Conservation (phyloP, 2,329 filamentous ascomycete species). For the Purpureocillium takamizusanense region DNA sequence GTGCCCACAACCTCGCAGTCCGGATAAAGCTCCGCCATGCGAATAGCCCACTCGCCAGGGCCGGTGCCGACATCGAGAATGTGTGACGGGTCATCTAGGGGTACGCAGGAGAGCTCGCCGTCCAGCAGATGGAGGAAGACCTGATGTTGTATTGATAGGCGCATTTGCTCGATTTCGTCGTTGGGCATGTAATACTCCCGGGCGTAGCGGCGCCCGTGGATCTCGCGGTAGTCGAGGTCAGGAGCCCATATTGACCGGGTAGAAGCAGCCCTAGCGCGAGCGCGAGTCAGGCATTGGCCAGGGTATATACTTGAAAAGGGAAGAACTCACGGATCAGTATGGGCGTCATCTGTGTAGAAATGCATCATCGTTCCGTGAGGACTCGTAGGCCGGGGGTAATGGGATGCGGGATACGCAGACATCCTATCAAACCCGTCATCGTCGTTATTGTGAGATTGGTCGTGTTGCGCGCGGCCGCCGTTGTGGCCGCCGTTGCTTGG, state of each 20-base stretch:
- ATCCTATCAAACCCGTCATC: conserved; percentile 26
- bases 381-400: conserved; percentile 26
- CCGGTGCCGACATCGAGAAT: conserved; percentile 52
- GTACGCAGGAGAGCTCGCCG: conserved; percentile 33
- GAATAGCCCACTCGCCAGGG: conserved; percentile 42
- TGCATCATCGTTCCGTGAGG: conserved; percentile 25
- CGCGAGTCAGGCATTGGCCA: neutral
- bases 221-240: conserved; percentile 46
- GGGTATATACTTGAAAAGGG: neutral
- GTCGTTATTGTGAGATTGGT: conserved; percentile 13
- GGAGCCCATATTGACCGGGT: conserved; percentile 39
- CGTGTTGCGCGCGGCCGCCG: neutral
- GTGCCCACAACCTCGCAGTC: conserved; percentile 48
- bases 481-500: conserved; percentile 12
- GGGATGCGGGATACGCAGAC: conserved; percentile 33
- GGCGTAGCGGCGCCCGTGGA: conserved; percentile 56
- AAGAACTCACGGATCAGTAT: conserved; percentile 30
- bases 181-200: conserved; percentile 57
- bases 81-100: conserved; percentile 26
- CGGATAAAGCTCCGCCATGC: conserved; percentile 44
- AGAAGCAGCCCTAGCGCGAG: conserved; percentile 25
- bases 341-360: conserved; percentile 18
- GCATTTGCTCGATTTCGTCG: conserved; percentile 55
- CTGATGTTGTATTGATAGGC: conserved; percentile 53
- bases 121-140: conserved; percentile 46